Evolutionary conservation across 2,329 filamentous ascomycete species (phyloP).

Genomic region (Helminthosporium solani): DNA sequence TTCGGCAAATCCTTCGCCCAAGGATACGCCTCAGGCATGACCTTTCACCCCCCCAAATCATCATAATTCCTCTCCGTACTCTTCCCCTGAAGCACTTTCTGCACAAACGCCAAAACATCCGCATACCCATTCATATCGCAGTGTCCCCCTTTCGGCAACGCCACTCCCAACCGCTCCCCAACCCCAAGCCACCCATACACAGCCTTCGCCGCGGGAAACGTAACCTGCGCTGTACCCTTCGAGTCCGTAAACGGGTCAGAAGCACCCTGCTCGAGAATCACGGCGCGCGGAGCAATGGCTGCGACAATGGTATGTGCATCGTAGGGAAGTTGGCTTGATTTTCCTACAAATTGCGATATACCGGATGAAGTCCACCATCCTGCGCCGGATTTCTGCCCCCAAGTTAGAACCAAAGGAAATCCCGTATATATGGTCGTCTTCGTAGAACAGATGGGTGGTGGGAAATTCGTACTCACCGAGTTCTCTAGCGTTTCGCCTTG

Average conservation of each 20-base stretch:
- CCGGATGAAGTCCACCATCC: constrained; percentile 38
- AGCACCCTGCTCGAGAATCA: constrained; percentile 36
- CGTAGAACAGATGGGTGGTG: too few relatives aligned
- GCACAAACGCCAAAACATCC: constrained; percentile 52
- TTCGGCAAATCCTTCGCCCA: constrained; percentile 37
- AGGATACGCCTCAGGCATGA: constrained; percentile 50
- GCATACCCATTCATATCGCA: constrained; percentile 53
- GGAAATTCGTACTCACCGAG: constrained; percentile 15
- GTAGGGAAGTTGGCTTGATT: constrained; percentile 33
- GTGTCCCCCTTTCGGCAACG: constrained; percentile 50
- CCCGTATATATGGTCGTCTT: too few relatives aligned
- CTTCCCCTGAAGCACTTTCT: constrained; percentile 51
- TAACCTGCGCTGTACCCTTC: constrained; percentile 48
- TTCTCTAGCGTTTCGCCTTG: constrained; percentile 46
- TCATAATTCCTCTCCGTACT: constrained; percentile 51
- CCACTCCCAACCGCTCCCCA: constrained; percentile 46
- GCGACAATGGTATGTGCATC: constrained; percentile 42
- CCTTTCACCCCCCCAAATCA: constrained; percentile 47
- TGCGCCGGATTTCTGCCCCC: constrained; percentile 31
- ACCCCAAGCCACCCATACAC: constrained; percentile 39
- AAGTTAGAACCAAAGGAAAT: constrained; percentile 1
- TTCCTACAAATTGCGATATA: constrained; percentile 38
- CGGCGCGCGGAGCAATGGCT: constrained; percentile 36
- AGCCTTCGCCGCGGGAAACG: constrained; percentile 36
- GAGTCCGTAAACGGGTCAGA: constrained; percentile 52